A percentile compares a stretch with the other conserved stretches of the same genome.
Evolutionary conservation across 2,329 filamentous ascomycete genomes (phyloP).

Genomic region (Fusarium caatingaense): DNA sequence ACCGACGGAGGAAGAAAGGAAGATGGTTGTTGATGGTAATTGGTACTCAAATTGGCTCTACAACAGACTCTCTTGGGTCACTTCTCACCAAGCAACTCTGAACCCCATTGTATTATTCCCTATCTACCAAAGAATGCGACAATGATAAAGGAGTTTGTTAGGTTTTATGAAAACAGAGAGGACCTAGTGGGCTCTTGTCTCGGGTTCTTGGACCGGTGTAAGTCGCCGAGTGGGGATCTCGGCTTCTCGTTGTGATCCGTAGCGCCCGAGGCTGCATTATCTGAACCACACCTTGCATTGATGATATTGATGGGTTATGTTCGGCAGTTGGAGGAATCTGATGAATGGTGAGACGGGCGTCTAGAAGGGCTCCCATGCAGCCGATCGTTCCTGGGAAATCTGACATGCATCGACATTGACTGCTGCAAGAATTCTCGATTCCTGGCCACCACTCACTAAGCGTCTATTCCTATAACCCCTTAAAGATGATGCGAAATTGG

Average conservation of each 20-base stretch:
- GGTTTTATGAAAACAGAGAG: too few relatives aligned
- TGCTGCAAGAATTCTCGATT: rapidly evolving
- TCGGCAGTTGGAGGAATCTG: background rate
- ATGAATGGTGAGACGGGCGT: too few relatives aligned
- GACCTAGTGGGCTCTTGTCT: background rate
- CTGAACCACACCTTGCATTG: background rate
- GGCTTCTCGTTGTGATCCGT: background rate
- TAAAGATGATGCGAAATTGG: too few relatives aligned
- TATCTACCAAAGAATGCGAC: too few relatives aligned
- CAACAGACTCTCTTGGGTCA: too few relatives aligned
- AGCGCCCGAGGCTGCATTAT: background rate
- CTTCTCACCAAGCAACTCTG: too few relatives aligned
- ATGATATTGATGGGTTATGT: rapidly evolving
- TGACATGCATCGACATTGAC: background rate
- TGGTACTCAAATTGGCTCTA: conserved; percentile 11
- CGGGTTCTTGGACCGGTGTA: background rate
- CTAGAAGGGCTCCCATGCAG: background rate
- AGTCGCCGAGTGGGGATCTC: background rate
- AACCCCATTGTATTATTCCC: too few relatives aligned
- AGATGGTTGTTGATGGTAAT: background rate
- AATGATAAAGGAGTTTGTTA: too few relatives aligned
- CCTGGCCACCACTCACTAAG: too few relatives aligned
- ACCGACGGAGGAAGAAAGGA: background rate
- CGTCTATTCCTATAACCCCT: too few relatives aligned
- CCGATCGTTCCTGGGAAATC: background rate